Evolutionary conservation across 768 basidiomycete species (phyloP), one percentile per base, ranked within the genome.

Genomic region (Chiua virens): DNA sequence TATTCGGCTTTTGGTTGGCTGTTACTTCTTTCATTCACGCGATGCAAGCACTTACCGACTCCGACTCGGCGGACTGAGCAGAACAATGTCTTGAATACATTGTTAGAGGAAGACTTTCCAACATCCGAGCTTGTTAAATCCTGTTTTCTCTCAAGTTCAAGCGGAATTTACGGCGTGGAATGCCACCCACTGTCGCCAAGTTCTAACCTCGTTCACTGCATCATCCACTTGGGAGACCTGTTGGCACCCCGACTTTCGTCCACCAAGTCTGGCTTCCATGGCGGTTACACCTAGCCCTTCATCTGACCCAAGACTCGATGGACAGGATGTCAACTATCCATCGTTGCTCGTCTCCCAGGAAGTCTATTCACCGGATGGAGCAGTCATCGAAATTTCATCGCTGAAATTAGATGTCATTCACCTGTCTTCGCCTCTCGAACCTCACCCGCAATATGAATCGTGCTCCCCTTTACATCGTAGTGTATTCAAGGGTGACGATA

Each of bases 401-500:
- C 14, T 56, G 18, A 37, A 55, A 37, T 36, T 68, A 28, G 43
- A 64, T 5, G 46, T 62, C 10, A 40, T 66, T 41, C 44, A 46
- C 13, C 2, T 52, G 21, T 28, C 49, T 2, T 38, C 49, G 7
- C 18, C 45, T n/a, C 6, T 71, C 35, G 58, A 65, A 35, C 54
- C 69, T 3, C 59, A 69, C 56, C 71, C 79, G 0, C 56, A 63
- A 6, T 87, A 88, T 59, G 83, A 86, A 56, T 70, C 74, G 2
- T 86, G 83, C 59, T 71, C 82, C 3, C 81, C 85, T 2, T 54
- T 73, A 3, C 56, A 62, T 11, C 72, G 75, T 41, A 83, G 72
- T 41, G 68, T 82, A 15, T 72, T 75, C 40, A 69, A 72, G 17
- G 84, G 81, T 4, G 85, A 87, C 52, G 86, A 87, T 51, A 68